Evolutionary conservation across 108 stramenopile species (phyloP), one percentile per base, ranked within the genome.

Genomic region (Cyclotella cryptica): DNA sequence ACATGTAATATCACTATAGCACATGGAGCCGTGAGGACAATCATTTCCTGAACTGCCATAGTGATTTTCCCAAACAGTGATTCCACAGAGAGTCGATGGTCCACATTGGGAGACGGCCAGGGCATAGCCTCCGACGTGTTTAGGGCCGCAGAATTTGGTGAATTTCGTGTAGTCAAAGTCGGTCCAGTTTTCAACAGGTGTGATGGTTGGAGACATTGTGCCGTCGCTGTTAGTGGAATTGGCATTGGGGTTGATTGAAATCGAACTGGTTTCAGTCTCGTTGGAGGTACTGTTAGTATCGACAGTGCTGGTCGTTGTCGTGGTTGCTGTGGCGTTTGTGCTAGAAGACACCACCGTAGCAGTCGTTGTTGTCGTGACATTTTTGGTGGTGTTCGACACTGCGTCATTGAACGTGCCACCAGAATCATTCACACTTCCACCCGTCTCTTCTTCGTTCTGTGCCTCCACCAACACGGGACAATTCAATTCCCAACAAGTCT

Each of bases 121-220:
- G 55, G 24, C 57, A 18, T 47, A 71, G 0, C 71, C 71, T 15
- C 71, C 71, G 4, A 71, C 71, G 10, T 59, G 14, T 60, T 71
- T 71, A 1, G 71, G 71, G 2, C 71, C 71, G 27, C 71, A 71
- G 71, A 71, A 71, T 60, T 59, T 71, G 57, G 26, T 51, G 67
- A 28, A 4, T 10, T 30, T 17, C 14, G 21, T 10, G 26, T 65
- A 53, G 28, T 52, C 30, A 17, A 68, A 68, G 40, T 51, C 52
- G 7, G 67, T 43, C 67, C 67, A 68, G 44, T 68, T 61, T 39
- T 61, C 18, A 15, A 39, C 13, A 2, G 60, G 29, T 30, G 15
- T 9, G 15, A n/a, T 9, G 47, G 47, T 3, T 3, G 47, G n/a
- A n/a, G 15, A 49, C 2, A 17, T 35, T 9, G n/a, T 3, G 47